phyloP scores from a whole-genome alignment of 2,329 filamentous ascomycete species.

The Mycosphaerella sp. region DNA sequence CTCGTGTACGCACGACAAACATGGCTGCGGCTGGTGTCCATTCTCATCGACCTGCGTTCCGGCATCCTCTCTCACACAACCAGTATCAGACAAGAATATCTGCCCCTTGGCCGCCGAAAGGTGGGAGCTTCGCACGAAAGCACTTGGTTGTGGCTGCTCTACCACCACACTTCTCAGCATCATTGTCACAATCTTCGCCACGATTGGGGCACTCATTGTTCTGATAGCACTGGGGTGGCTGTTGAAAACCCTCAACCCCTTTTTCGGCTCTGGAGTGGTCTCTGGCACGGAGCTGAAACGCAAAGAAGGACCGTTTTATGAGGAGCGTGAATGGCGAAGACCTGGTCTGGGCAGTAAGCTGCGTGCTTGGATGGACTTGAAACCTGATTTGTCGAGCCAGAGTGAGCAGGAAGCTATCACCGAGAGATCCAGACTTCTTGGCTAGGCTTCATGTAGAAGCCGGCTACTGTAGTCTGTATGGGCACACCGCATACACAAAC shows the following conservation, averaged over 20 bases:
- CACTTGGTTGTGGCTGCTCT: conserved; percentile 42
- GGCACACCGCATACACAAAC: too few species aligned
- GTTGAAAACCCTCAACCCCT: conserved; percentile 20
- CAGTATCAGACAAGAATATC: conserved; percentile 32
- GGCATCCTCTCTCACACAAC: conserved; percentile 37
- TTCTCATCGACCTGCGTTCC: conserved; percentile 40
- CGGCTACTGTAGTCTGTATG: too few species aligned
- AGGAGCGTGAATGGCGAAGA: conserved; percentile 23
- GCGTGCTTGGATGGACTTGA: conserved; percentile 4
- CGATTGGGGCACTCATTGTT: conserved; percentile 35
- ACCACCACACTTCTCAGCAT: conserved; percentile 42
- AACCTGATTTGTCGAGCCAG: conserved; percentile 17
- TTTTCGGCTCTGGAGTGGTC: conserved; percentile 27
- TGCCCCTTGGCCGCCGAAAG: conserved; percentile 38
- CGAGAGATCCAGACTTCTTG: conserved; percentile 30
- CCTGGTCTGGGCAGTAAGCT: conserved; percentile 14
- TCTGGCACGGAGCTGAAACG: conserved; percentile 30
- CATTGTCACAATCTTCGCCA: conserved; percentile 39
- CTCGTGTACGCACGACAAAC: conserved; percentile 26
- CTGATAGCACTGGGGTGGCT: conserved; percentile 29
- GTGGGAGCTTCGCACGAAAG: conserved; percentile 41
- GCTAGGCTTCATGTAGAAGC: conserved; percentile 1
- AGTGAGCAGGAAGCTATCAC: conserved; percentile 37
- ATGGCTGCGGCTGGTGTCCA: conserved; percentile 42
- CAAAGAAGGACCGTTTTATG: conserved; percentile 24